Percentiles rank a stretch among this genome's conserved stretches.
phyloP scores from a whole-genome alignment of 495 filamentous ascomycete species.

The Daldinia grandis region DNA sequence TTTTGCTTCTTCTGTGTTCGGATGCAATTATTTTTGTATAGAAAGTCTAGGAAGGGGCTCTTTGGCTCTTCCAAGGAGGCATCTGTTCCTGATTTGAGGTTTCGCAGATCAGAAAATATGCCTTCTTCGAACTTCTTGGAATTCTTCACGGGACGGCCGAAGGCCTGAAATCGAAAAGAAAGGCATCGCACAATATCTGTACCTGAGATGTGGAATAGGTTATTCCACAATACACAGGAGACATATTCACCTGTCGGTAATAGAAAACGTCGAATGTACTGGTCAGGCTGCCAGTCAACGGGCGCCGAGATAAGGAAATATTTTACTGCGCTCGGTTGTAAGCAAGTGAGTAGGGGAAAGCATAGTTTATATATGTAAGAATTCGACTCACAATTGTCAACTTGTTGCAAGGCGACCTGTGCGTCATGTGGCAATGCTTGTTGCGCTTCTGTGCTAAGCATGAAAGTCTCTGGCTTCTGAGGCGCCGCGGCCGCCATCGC shows the following conservation, averaged over 20 bases:
- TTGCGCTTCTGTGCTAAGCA: conserved; percentile 95
- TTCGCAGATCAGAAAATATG: conserved; percentile 98
- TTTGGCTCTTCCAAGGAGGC: conserved; percentile 99
- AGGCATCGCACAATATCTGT: conserved; percentile 99
- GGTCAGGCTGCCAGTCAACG: conserved; percentile 96
- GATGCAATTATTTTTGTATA: conserved; percentile 99
- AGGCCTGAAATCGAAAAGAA: conserved; percentile 97
- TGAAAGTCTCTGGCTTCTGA: conserved; percentile 97
- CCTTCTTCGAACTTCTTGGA: conserved; percentile 99
- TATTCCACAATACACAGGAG: conserved; percentile 98
- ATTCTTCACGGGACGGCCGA: conserved; percentile 98
- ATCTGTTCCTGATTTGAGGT: conserved; percentile 97
- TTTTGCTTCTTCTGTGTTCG: conserved; percentile 99
- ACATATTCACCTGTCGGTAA: conserved; percentile 98
- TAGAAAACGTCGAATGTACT: conserved; percentile 94
- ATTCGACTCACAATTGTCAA: conserved; percentile 87
- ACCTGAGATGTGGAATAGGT: conserved; percentile 98
- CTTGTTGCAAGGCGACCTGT: conserved; percentile 96
- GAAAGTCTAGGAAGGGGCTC: conserved; percentile 96
- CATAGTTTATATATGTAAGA: neutral
- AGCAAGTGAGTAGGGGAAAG: conserved; percentile 25
- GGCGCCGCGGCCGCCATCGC: conserved; percentile 57
- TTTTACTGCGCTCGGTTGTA: conserved; percentile 73
- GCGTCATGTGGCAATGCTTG: conserved; percentile 95
- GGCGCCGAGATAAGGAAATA: conserved; percentile 99